Base-by-base conservation (phyloP, 768 basidiomycete species). In the Coprinopsis sp. region DNA sequence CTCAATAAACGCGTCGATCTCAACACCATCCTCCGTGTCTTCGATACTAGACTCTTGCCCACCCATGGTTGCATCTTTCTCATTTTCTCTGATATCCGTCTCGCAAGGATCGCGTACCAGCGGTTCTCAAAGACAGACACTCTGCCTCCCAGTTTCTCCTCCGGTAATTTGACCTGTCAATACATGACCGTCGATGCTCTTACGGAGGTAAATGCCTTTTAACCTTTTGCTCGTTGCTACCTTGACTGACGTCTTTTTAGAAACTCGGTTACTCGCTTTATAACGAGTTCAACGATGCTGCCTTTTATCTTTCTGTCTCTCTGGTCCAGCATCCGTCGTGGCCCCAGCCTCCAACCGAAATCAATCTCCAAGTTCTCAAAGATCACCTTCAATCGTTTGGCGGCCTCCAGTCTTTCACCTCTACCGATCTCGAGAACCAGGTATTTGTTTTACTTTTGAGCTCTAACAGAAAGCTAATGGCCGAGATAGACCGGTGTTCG, bases 221-320 rank as follows among this genome's bases (percentile, higher is more conserved):
- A n/a, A n/a, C n/a, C 47, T 46, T 46, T 31, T 44, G 42, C 14
- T 31, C 25, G 43, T 33, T 36, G 43, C 47, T n/a, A 25, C 37
- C 43, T 51, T 44, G 18, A 27, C 34, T 54, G 46, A 54, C 13
- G 21, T 23, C 28, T 33, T 24, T 30, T 42, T 38, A 87, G 82
- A 68, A 73, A 47, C 70, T 79, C 33, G 84, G 82, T 3, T 62
- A 68, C 37, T 79, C 81, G 5, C 46, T 62, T 1, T 76, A 77
- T 50, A 60, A 84, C 24, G 68, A 71, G 13, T 70, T 68, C 38
- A 74, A 72, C 25, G 76, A 84, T 44, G 80, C 75, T 19, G 56
- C 63, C 2, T 80, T 87, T 46, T 64, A 61, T 33, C 60, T 87
- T 4, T 64, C 68, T 11, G 73, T 76, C n/a, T 67, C 66, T 57